Conservation (phyloP, 305 asterid genomes). For the Fraxinus sp. region DNA sequence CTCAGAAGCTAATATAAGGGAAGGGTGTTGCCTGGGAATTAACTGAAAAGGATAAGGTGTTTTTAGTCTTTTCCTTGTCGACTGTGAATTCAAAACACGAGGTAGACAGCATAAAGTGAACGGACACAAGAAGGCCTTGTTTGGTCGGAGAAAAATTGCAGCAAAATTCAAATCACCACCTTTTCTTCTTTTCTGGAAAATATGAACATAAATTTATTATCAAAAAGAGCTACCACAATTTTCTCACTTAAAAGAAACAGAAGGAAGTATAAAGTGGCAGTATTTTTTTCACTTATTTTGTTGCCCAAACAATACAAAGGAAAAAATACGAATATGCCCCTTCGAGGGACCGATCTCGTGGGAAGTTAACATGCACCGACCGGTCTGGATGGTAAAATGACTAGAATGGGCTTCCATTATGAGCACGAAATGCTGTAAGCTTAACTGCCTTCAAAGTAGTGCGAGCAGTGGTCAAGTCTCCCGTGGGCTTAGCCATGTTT, state of each 20-base stretch:
- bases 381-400: constrained; percentile 15
- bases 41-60: constrained; percentile 23
- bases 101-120: constrained; percentile 11
- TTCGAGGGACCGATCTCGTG: constrained; percentile 32
- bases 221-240: background rate
- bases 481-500: constrained; percentile 9
- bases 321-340: constrained; percentile 32
- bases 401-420: constrained; percentile 37
- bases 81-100: constrained; percentile 30
- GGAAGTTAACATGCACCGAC: constrained; percentile 18
- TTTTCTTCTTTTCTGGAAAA: background rate
- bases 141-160: constrained; percentile 4
- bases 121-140: constrained; percentile 25
- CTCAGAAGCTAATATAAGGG: constrained; percentile 2
- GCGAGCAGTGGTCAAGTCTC: constrained; percentile 17
- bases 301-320: background rate
- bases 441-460: constrained; percentile 28
- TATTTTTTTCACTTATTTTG: background rate
- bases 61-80: constrained; percentile 23
- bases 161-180: background rate
- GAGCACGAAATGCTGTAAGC: constrained; percentile 19
- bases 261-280: background rate
- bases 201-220: background rate
- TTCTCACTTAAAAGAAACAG: background rate
- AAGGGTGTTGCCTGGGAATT: constrained; percentile 26